Base-by-base conservation (phyloP, 1,284 basidiomycete species). In the Cystobasidium slooffiae region DNA sequence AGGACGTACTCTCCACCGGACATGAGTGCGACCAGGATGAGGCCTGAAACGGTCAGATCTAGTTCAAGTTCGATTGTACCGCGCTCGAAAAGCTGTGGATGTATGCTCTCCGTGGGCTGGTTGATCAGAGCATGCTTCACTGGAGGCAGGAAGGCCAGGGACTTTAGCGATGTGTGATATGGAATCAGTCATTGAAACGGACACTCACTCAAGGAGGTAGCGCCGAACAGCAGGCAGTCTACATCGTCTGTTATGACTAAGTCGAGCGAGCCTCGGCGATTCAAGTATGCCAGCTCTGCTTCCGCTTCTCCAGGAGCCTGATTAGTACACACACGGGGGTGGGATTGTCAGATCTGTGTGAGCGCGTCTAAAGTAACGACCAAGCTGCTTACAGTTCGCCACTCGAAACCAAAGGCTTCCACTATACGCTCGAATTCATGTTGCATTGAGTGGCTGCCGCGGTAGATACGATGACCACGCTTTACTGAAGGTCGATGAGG, bases 221-320 rank as follows among this genome's bases (percentile, higher is more conserved):
- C 82, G 3, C 85, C 75, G 52, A 76, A 76, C 6, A 76, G 56
- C 20, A 73, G 66, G 49, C 65, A 68, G 55, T 76, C 75, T 6
- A 69, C 65, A 67, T 76, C 75, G 39, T 76, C 78, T 12, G 94
- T 93, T 47, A 97, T 84, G 10, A 98, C 88, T 0, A 89, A 93
- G 80, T 99, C 96, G 68, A 98, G 90, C 69, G 91, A 82, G 0
- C 92, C 93, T 44, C 89, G 87, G 4, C 85, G 84, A 78, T 93
- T 94, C 76, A 98, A 85, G 75, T 90, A 90, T 0, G 96, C 96
- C 0, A 99, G 85, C 80, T 99, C 96, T 0, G 96, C 96, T 82
- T 99, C 96, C 0, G 96, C 96, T 82, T 98, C 96, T 12, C 93
- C 96, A 0, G 92, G 92, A 6, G 96, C 96, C 88, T 73, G 43